Percentiles rank a stretch among this genome's conserved stretches.
phyloP scores from a whole-genome alignment of 78 protist genomes.

The Emiliania huxleyi region DNA sequence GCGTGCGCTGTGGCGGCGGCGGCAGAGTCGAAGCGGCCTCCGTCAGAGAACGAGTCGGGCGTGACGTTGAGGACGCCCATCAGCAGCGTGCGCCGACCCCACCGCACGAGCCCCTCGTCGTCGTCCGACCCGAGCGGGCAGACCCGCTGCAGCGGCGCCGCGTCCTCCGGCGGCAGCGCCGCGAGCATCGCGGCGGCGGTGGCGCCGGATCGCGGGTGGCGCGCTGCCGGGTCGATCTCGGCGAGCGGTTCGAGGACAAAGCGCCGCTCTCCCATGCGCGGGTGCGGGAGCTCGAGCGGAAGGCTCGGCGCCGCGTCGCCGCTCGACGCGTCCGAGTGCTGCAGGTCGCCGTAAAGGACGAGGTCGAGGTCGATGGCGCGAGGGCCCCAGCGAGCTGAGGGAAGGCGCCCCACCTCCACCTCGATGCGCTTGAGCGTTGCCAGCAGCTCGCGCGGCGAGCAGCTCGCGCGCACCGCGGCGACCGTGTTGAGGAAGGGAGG shows the following conservation, averaged over 20 bases:
- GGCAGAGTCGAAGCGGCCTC: conserved; percentile 39
- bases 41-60: conserved; percentile 77
- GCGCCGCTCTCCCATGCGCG: conserved; percentile 69
- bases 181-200: not conserved
- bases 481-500: conserved; percentile 61
- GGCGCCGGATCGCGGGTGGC: conserved; percentile 8
- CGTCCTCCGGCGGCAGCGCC: not conserved
- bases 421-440: conserved; percentile 52
- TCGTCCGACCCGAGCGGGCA: not conserved
- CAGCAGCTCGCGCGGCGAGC: conserved; percentile 55
- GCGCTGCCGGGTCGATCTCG: conserved; percentile 42
- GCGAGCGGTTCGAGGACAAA: conserved; percentile 74
- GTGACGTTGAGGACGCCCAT: conserved; percentile 79
- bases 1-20: not conserved
- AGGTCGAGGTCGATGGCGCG: conserved; percentile 75
- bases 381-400: conserved; percentile 65
- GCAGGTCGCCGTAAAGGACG: conserved; percentile 46
- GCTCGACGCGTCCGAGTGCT: not conserved
- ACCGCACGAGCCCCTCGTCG: not conserved
- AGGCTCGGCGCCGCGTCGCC: too few species aligned
- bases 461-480: conserved; percentile 29
- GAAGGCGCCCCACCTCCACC: conserved; percentile 52
- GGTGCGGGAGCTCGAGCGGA: conserved; percentile 67
- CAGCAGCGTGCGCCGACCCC: conserved; percentile 25
- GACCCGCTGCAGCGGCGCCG: not conserved